Evolutionary conservation across 495 filamentous ascomycete genomes (phyloP).

Genomic region (Choiromyces venosus): DNA sequence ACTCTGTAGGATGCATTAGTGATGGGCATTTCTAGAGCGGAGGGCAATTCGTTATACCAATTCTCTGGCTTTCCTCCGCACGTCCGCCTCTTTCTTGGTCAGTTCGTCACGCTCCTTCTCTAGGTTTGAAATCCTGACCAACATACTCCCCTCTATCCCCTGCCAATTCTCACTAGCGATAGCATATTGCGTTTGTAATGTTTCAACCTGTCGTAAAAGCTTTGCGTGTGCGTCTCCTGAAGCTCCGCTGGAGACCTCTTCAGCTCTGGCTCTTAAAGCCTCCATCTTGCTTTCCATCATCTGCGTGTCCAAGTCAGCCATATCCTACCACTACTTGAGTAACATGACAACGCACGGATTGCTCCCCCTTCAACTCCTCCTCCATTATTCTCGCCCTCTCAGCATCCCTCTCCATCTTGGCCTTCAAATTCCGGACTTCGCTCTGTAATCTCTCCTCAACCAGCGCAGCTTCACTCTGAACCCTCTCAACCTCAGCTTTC

Average conservation of each 20-base stretch:
- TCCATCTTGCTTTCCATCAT: constrained; percentile 87
- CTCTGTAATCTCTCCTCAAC: constrained; percentile 61
- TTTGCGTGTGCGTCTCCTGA: constrained; percentile 83
- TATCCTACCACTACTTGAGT: background rate
- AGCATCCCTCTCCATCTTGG: constrained; percentile 66
- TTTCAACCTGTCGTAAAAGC: constrained; percentile 88
- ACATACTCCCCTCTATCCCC: constrained; percentile 77
- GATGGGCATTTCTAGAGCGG: background rate
- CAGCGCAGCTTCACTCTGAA: constrained; percentile 71
- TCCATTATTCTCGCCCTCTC: constrained; percentile 67
- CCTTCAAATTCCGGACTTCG: constrained; percentile 64
- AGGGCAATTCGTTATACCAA: constrained; percentile 48
- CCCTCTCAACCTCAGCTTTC: constrained; percentile 63
- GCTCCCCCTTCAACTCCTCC: constrained; percentile 75
- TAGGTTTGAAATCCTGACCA: constrained; percentile 63
- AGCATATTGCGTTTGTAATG: constrained; percentile 89
- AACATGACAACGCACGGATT: constrained; percentile 47
- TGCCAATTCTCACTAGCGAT: constrained; percentile 97
- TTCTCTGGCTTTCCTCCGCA: constrained; percentile 80
- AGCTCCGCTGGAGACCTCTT: constrained; percentile 81
- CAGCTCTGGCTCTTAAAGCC: constrained; percentile 71
- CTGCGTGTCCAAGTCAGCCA: constrained; percentile 40
- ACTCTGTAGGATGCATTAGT: constrained; percentile 51
- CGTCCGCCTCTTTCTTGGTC: constrained; percentile 72
- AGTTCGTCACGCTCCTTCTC: constrained; percentile 89